These are phyloP conservation scores for Leptographium galeiforme DNA, from an alignment of 2,329 filamentous ascomycete genomes.

Conservation along the genomic window DNA sequence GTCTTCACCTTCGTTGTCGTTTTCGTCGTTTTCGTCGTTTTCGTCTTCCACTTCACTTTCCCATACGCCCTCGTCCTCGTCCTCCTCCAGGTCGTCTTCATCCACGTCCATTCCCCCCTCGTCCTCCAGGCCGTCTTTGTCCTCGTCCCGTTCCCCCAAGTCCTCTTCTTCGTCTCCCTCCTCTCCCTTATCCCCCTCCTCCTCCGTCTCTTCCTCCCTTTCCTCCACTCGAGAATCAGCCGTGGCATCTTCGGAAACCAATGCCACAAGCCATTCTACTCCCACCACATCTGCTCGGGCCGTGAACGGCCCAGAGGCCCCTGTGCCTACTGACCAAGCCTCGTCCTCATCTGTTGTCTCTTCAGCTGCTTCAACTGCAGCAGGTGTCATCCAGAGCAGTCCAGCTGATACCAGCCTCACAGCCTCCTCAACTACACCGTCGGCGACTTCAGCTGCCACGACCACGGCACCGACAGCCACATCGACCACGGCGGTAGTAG, in stretches of 20 bases:
- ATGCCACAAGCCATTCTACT: neutral
- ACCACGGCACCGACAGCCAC: neutral
- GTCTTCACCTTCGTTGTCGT: neutral
- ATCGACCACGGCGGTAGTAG: neutral
- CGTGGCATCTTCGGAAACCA: neutral
- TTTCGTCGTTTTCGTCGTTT: constrained; percentile 4
- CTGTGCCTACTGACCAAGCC: constrained; percentile 5
- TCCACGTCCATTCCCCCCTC: neutral
- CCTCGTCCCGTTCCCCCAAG: neutral
- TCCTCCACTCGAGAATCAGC: neutral
- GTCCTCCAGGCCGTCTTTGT: neutral
- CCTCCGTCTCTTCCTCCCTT: neutral
- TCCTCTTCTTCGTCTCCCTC: neutral
- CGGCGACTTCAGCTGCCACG: constrained; percentile 1
- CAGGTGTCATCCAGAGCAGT: constrained; percentile 16
- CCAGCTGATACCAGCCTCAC: constrained; percentile 22
- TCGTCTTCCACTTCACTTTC: constrained; percentile 8
- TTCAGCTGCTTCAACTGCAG: neutral
- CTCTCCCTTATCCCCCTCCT: neutral
- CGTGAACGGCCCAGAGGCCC: constrained; percentile 3
- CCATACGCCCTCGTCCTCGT: constrained; percentile 6
- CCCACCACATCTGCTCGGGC: neutral
- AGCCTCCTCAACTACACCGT: constrained; percentile 13
- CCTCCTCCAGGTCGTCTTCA: constrained; percentile 5
- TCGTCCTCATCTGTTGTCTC: neutral